A percentile compares a stretch with the other conserved stretches of the same genome.
Evolutionary conservation across 495 filamentous ascomycete genomes (phyloP).

Genomic region (Pyrenula aspistea): DNA sequence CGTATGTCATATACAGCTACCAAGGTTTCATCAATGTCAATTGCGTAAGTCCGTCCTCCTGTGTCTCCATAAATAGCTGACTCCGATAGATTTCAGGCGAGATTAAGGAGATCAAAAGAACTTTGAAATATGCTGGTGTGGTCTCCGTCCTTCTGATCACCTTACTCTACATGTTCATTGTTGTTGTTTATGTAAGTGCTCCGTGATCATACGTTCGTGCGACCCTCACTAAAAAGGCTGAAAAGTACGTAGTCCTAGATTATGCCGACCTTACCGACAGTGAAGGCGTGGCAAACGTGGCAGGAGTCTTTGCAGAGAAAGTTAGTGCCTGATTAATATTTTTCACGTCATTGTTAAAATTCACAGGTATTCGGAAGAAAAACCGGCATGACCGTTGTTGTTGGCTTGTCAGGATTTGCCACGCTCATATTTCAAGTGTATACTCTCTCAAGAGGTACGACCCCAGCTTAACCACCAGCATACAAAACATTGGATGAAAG

Average conservation of each 20-base stretch:
- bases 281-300: neutral
- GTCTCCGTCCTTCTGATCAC: neutral
- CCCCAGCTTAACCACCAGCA: too few relatives aligned
- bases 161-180: neutral
- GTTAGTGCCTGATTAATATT: too few relatives aligned
- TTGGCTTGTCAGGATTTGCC: neutral
- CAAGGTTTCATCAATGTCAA: neutral
- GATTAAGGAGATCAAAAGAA: neutral
- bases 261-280: neutral
- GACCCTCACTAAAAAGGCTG: too few relatives aligned
- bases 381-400: neutral
- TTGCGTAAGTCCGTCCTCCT: too few relatives aligned
- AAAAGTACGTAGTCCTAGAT: neutral
- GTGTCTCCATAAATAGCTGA: too few relatives aligned
- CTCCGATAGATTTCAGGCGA: too few relatives aligned
- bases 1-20: neutral
- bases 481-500: too few relatives aligned
- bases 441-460: too few relatives aligned
- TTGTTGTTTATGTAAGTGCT: too few relatives aligned
- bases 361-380: neutral
- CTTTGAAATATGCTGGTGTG: neutral
- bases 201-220: too few relatives aligned
- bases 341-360: too few relatives aligned
- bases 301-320: neutral
- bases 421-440: neutral